Evolutionary conservation across 176 grass and related monocot species (phyloP).

Genomic region (Avena atlantica): DNA sequence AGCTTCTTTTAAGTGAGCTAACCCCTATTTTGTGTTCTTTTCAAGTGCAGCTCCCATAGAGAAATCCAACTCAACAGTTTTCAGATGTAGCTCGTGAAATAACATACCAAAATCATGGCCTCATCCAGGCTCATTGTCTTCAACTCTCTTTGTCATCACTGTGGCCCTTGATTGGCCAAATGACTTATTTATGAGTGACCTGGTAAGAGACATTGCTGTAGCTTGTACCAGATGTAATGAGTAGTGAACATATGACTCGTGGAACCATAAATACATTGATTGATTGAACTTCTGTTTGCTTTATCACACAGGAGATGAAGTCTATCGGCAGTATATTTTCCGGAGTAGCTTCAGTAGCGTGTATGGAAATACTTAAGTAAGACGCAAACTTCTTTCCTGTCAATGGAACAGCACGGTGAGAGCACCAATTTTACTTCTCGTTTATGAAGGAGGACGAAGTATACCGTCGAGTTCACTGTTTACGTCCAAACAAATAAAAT

Average conservation of each 20-base stretch:
- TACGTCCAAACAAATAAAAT: neutral
- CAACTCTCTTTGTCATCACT: neutral
- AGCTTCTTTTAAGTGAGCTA: neutral
- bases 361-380: neutral
- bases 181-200: neutral
- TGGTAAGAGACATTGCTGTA: conserved; percentile 19
- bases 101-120: conserved; percentile 9
- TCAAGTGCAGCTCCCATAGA: conserved; percentile 3
- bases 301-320: neutral
- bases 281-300: conserved; percentile 21
- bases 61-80: conserved; percentile 10
- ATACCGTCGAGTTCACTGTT: neutral
- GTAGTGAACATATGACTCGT: neutral
- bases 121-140: neutral
- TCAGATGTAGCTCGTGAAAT: neutral
- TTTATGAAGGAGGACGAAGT: neutral
- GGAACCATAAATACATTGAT: neutral
- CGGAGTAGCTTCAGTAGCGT: neutral
- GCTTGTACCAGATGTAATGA: neutral
- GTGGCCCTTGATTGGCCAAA: neutral
- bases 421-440: neutral
- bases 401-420: neutral
- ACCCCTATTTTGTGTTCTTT: conserved; percentile 3
- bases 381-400: neutral
- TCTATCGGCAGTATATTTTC: neutral